Conservation (phyloP, 192 early-diverging fungal species). For the Jimgerdemannia lactiflua region DNA sequence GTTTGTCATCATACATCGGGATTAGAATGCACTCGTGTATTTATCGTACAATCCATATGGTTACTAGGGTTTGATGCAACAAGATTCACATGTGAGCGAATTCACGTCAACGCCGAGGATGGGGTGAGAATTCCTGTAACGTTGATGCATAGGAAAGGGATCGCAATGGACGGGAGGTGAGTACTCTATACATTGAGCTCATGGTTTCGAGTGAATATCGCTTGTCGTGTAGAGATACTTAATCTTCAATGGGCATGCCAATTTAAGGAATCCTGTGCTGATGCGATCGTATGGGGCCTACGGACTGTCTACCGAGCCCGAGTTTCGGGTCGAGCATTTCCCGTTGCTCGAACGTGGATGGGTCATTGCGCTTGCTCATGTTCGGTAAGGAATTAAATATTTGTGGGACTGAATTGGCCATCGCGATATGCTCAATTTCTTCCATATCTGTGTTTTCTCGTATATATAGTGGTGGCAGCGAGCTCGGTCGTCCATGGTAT, state of each 20-base stretch:
- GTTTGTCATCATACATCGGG: background rate
- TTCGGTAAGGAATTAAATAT: conserved; percentile 29
- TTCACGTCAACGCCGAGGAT: conserved; percentile 41
- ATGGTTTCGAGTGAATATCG: background rate
- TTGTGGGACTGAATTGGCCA: background rate
- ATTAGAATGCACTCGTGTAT: background rate
- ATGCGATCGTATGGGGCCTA: conserved; percentile 83
- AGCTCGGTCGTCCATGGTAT: conserved; percentile 79
- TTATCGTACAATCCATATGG: too few species aligned
- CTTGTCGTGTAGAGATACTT: background rate
- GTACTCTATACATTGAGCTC: background rate
- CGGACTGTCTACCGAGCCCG: conserved; percentile 70
- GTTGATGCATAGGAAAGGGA: conserved; percentile 50
- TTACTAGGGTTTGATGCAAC: conserved; percentile 38
- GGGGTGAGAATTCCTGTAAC: conserved; percentile 51
- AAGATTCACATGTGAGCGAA: conserved; percentile 43
- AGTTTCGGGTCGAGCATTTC: conserved; percentile 73
- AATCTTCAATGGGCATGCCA: background rate
- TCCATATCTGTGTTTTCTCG: background rate
- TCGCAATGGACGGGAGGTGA: conserved; percentile 40
- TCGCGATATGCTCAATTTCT: background rate
- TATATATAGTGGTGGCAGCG: conserved; percentile 63
- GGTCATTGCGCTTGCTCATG: conserved; percentile 80
- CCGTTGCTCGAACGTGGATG: conserved; percentile 79
- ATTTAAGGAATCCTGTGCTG: conserved; percentile 48